Evolutionary conservation across 73 alveolate genomes (phyloP).

Genomic region (Tetrahymena malaccensis): DNA sequence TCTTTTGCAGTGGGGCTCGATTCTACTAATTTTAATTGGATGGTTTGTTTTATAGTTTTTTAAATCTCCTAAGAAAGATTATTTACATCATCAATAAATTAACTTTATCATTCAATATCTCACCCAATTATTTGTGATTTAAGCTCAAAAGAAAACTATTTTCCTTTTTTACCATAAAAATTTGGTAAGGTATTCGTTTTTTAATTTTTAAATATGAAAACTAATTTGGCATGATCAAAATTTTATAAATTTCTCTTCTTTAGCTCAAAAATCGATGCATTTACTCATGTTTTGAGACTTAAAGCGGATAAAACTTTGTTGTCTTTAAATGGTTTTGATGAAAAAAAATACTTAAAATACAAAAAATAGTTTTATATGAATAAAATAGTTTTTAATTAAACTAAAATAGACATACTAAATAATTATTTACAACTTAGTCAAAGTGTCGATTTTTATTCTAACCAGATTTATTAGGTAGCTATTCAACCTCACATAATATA

Average conservation of each 20-base stretch:
- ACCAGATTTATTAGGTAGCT: neutral
- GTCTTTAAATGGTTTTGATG: no score
- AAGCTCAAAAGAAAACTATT: neutral
- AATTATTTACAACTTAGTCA: neutral
- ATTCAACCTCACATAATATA: neutral
- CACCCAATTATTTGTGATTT: neutral
- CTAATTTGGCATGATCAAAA: no score
- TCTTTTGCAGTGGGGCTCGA: neutral
- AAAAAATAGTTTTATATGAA: no score
- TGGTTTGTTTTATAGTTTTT: neutral
- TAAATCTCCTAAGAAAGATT: neutral
- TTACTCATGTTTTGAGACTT: no score
- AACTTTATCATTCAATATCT: neutral
- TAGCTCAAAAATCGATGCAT: no score
- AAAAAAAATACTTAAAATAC: no score
- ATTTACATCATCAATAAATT: neutral
- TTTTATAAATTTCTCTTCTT: no score
- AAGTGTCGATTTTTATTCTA: neutral
- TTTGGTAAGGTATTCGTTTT: neutral
- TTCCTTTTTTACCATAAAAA: no score
- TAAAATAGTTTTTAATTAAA: no score
- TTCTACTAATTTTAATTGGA: neutral
- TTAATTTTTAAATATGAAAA: neutral
- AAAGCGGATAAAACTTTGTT: no score
- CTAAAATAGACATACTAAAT: no score